These are phyloP conservation scores for Dryas alaskensis DNA, from an alignment of 306 rosid species.

Conservation along the genomic window DNA sequence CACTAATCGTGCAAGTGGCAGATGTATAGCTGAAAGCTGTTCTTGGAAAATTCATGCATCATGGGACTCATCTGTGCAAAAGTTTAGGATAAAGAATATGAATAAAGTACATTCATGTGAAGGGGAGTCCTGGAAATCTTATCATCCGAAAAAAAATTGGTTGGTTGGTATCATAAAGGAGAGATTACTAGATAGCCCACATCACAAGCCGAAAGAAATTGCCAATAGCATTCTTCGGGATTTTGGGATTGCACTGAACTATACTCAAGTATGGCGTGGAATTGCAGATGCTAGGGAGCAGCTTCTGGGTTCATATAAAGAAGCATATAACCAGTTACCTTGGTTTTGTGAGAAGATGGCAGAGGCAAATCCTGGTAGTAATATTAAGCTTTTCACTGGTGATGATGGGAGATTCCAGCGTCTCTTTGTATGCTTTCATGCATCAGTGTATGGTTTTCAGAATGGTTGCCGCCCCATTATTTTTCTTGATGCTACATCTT, in stretches of 20 bases:
- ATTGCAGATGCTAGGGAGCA: constrained; percentile 49
- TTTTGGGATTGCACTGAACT: constrained; percentile 52
- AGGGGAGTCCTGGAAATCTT: constrained; percentile 40
- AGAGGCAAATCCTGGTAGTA: constrained; percentile 50
- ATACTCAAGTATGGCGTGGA: constrained; percentile 54
- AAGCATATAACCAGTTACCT: constrained; percentile 47
- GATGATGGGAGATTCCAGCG: constrained; percentile 43
- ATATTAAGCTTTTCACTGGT: constrained; percentile 24
- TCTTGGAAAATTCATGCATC: constrained; percentile 58
- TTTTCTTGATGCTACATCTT: constrained; percentile 45
- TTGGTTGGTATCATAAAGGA: constrained; percentile 48
- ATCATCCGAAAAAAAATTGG: constrained; percentile 55
- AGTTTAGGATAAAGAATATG: constrained; percentile 47
- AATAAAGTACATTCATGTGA: constrained; percentile 41
- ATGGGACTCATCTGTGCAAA: constrained; percentile 42
- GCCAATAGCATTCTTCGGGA: constrained; percentile 41
- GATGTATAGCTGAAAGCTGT: constrained; percentile 42
- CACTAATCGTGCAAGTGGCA: constrained; percentile 51
- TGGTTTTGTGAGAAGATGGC: constrained; percentile 46
- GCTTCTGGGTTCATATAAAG: constrained; percentile 50
- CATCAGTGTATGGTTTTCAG: constrained; percentile 43
- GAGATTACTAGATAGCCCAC: constrained; percentile 43
- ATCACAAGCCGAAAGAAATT: constrained; percentile 50
- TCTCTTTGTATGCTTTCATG: constrained; percentile 43
- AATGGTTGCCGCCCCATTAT: constrained; percentile 54